phyloP scores from a whole-genome alignment of 441 rosid genomes.

The Bruguiera hainesii region DNA sequence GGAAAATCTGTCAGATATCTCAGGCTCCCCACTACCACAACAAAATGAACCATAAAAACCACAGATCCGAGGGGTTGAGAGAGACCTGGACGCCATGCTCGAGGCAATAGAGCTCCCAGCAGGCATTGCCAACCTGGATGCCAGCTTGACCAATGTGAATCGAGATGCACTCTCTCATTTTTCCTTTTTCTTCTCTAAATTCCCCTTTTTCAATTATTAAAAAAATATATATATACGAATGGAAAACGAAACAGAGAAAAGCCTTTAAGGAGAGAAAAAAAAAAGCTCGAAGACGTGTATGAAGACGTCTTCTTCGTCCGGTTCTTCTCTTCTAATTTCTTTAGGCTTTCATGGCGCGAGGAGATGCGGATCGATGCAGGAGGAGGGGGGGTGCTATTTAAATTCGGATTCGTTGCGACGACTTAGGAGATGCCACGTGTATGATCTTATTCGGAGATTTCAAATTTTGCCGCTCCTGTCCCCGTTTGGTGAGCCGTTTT shows the following conservation, averaged over 20 bases:
- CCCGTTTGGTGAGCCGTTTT: too few species aligned
- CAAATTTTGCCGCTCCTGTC: too few species aligned
- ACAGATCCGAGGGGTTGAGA: not conserved
- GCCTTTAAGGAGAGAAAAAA: not conserved
- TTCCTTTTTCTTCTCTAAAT: too few species aligned
- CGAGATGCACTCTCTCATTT: conserved; percentile 29
- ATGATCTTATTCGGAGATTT: too few species aligned
- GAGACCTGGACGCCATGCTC: conserved; percentile 66
- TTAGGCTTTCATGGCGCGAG: too few species aligned
- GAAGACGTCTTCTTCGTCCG: not conserved
- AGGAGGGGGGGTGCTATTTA: too few species aligned
- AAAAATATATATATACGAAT: not conserved
- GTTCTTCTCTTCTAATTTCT: not conserved
- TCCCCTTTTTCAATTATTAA: not conserved
- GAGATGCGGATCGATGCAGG: too few species aligned
- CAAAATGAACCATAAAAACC: not conserved
- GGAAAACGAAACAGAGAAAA: not conserved
- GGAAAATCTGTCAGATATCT: too few species aligned
- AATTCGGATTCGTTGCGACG: too few species aligned
- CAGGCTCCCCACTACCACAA: too few species aligned
- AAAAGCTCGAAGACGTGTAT: not conserved
- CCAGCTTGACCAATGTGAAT: conserved; percentile 34
- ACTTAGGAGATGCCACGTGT: too few species aligned
- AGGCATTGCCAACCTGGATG: conserved; percentile 31
- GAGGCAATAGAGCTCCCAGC: conserved; percentile 45